These are phyloP conservation scores for Tarenaya hassleriana DNA, from an alignment of 345 rosid species.

Conservation along the genomic window DNA sequence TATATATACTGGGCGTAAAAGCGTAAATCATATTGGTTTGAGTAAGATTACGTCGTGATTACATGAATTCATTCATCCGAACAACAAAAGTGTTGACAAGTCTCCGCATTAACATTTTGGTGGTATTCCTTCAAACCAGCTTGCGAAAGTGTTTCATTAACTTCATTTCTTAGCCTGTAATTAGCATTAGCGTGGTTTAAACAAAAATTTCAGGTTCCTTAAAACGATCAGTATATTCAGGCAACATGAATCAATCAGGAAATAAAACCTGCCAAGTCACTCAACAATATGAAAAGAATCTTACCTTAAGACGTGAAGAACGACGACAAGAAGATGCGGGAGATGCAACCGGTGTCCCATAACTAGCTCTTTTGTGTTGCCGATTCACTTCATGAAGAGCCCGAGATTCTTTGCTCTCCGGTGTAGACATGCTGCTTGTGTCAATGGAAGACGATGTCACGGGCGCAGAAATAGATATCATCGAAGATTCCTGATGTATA, in stretches of 20 bases:
- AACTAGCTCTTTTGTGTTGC: conserved; percentile 27
- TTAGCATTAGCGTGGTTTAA: not conserved
- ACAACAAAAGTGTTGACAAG: too few species aligned
- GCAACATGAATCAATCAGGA: too few species aligned
- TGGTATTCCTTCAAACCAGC: too few species aligned
- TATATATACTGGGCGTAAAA: too few species aligned
- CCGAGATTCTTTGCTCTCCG: conserved; percentile 24
- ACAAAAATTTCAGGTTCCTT: too few species aligned
- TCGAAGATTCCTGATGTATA: too few species aligned
- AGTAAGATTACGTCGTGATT: too few species aligned
- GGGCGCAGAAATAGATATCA: conserved; percentile 49
- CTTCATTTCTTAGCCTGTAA: not conserved
- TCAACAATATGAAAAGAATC: not conserved
- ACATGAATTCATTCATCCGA: too few species aligned
- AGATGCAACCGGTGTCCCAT: conserved; percentile 24
- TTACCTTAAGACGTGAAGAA: conserved; percentile 45
- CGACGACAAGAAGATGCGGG: conserved; percentile 37
- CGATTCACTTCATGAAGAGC: conserved; percentile 23
- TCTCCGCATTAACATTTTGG: too few species aligned
- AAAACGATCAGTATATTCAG: too few species aligned
- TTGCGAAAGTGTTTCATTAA: not conserved
- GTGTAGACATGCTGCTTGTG: conserved; percentile 39
- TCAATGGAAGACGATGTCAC: conserved; percentile 39
- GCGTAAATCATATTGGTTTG: too few species aligned
- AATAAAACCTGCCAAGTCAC: too few species aligned